These are phyloP conservation scores for Cladophialophora psammophila DNA, from an alignment of 2,329 filamentous ascomycete genomes.

Conservation along the genomic window DNA sequence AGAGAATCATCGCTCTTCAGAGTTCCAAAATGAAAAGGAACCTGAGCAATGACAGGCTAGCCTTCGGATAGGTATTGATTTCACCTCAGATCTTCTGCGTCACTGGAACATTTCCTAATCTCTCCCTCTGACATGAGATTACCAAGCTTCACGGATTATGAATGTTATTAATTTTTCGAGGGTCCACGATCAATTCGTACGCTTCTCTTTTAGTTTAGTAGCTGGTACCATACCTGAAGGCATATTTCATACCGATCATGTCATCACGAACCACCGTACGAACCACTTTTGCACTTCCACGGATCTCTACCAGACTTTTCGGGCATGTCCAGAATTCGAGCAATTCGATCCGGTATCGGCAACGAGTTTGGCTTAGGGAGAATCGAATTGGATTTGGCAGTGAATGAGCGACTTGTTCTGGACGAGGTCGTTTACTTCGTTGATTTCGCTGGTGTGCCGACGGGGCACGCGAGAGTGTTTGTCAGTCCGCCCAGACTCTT, in stretches of 20 bases:
- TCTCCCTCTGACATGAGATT: neutral
- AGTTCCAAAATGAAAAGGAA: neutral
- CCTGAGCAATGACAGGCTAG: neutral
- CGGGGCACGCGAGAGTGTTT: neutral
- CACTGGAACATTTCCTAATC: neutral
- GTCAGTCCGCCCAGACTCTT: slow-evolving; percentile 5
- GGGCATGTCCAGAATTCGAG: neutral
- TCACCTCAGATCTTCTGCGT: neutral
- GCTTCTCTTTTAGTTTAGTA: neutral
- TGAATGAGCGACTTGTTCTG: neutral
- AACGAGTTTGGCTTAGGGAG: neutral
- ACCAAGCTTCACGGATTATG: neutral
- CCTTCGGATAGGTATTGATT: neutral
- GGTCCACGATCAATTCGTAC: neutral
- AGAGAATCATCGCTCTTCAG: neutral
- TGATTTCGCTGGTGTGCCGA: neutral
- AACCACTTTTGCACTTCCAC: slow-evolving; percentile 10
- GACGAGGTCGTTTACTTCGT: slow-evolving; percentile 8
- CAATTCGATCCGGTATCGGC: neutral
- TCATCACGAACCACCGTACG: neutral
- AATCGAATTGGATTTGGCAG: slow-evolving; percentile 1
- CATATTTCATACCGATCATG: neutral
- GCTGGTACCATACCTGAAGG: neutral
- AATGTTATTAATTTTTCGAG: neutral
- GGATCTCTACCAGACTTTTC: slow-evolving; percentile 5